phyloP scores from a whole-genome alignment of 139 green algal species.

The Chlorella sp. region DNA sequence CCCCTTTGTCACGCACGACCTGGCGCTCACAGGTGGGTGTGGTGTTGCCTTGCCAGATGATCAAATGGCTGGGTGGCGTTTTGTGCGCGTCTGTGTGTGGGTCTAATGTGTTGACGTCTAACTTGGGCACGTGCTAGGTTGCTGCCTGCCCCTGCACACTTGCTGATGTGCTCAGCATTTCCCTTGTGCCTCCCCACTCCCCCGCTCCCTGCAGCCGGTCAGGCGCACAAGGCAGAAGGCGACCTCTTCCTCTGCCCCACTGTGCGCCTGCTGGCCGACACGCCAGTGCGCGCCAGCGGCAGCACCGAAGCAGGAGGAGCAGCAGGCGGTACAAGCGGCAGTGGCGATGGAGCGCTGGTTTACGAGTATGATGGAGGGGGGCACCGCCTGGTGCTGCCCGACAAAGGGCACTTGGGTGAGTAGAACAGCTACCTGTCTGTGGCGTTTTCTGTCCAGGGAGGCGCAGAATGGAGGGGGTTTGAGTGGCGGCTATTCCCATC shows the following conservation, averaged over 20 bases:
- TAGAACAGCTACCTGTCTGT: no score
- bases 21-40: conserved; percentile 44
- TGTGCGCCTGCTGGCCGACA: conserved; percentile 85
- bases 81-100: no score
- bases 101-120: no score
- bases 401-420: conserved; percentile 30
- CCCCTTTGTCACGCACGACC: conserved; percentile 46
- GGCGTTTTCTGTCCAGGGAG: no score
- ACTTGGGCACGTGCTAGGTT: no score
- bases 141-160: no score
- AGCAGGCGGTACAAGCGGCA: no score
- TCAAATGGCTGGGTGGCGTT: no score
- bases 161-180: not conserved
- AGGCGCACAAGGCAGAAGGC: conserved; percentile 41
- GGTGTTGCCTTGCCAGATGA: not conserved
- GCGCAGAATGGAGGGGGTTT: no score
- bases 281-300: conserved; percentile 21
- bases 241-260: conserved; percentile 88
- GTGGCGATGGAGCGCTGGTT: no score
- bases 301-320: no score
- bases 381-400: conserved; percentile 69
- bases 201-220: not conserved
- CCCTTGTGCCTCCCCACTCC: no score
- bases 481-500: not conserved
- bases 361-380: conserved; percentile 81